Evolutionary conservation across 441 rosid genomes (phyloP).

Genomic region (Rhodomyrtus psidioides): DNA sequence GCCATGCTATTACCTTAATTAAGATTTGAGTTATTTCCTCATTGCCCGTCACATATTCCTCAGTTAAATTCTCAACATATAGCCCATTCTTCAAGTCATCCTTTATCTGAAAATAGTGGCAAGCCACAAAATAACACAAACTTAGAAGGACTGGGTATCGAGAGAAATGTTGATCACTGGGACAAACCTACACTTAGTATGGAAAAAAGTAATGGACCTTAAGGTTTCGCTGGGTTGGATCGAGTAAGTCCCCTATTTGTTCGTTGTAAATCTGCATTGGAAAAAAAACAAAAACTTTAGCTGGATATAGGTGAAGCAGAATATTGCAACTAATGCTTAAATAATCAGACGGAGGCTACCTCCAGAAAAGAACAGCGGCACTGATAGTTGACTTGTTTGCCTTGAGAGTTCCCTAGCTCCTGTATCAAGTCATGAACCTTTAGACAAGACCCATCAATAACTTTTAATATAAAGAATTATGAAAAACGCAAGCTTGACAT

Average conservation of each 20-base stretch:
- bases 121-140: background rate
- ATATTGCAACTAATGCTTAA: background rate
- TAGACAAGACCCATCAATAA: background rate
- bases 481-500: slow-evolving; percentile 12
- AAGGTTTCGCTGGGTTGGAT: slow-evolving; percentile 84
- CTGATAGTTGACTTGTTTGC: slow-evolving; percentile 71
- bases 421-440: slow-evolving; percentile 11
- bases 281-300: background rate
- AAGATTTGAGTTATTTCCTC: slow-evolving; percentile 77
- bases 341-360: slow-evolving; percentile 31
- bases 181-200: background rate
- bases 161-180: background rate
- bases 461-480: background rate
- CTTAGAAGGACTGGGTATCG: background rate
- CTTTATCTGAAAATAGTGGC: slow-evolving; percentile 41
- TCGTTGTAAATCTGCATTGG: slow-evolving; percentile 68
- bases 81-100: slow-evolving; percentile 74
- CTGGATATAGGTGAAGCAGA: background rate
- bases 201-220: slow-evolving; percentile 34
- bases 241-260: slow-evolving; percentile 79
- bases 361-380: slow-evolving; percentile 96
- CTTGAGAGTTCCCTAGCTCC: slow-evolving; percentile 63
- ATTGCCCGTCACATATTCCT: slow-evolving; percentile 70
- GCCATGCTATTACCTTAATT: slow-evolving; percentile 58
- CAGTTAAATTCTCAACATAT: slow-evolving; percentile 74